Evolutionary conservation across 179 eudicot genomes (phyloP).

Genomic region (Sideroxylon spinosum): DNA sequence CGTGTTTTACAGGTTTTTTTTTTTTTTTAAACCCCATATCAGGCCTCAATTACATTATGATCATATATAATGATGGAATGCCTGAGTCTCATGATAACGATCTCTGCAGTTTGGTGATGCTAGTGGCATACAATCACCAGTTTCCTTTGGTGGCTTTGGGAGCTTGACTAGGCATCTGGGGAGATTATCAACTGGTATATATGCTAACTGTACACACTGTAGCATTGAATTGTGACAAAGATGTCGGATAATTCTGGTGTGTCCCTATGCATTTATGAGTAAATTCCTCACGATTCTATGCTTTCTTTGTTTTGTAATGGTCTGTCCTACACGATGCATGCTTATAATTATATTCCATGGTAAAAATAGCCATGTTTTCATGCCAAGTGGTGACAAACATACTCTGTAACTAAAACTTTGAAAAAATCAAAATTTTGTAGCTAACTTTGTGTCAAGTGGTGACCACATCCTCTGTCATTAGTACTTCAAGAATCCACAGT

Average conservation of each 20-base stretch:
- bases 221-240: background rate
- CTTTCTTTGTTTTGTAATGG: background rate
- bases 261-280: background rate
- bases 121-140: conserved; percentile 97
- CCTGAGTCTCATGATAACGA: conserved; percentile 27
- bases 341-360: background rate
- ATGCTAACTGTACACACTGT: background rate
- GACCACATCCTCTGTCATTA: background rate
- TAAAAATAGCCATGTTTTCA: background rate
- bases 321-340: background rate
- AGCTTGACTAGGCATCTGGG: conserved; percentile 96
- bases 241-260: background rate
- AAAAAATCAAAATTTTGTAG: too few relatives aligned
- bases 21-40: conserved; percentile 15
- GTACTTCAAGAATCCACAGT: background rate
- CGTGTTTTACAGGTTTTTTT: conserved; percentile 81
- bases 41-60: conserved; percentile 21
- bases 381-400: background rate
- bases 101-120: conserved; percentile 95
- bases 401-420: too few relatives aligned
- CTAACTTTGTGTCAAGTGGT: background rate
- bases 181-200: conserved; percentile 64
- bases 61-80: conserved; percentile 7
- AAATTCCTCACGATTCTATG: background rate
- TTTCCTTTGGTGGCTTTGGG: conserved; percentile 98